Conservation (phyloP, 1,139 yeast species). For the Scheffersomyces cryptocercus region DNA sequence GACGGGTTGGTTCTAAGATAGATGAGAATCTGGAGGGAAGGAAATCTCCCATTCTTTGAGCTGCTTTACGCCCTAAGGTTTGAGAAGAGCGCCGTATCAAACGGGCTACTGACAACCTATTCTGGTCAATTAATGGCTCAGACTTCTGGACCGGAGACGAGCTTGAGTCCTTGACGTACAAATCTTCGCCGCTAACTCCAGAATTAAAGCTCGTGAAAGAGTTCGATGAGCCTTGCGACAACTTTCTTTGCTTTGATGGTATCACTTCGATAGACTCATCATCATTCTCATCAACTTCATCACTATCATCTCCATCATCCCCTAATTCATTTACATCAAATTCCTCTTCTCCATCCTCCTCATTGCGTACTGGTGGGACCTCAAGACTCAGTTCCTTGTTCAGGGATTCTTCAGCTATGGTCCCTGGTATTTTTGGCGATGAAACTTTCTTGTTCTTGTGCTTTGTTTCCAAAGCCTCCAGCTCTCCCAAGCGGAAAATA, state of each 20-base stretch:
- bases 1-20: constrained; percentile 87
- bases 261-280: constrained; percentile 24
- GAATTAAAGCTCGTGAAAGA: constrained; percentile 41
- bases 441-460: constrained; percentile 31
- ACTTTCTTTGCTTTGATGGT: constrained; percentile 34
- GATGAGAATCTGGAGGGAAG: constrained; percentile 84
- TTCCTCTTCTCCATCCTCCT: constrained; percentile 14
- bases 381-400: constrained; percentile 18
- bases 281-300: constrained; percentile 26
- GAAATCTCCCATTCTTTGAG: constrained; percentile 85
- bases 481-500: constrained; percentile 72
- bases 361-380: constrained; percentile 34
- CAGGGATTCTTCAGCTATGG: constrained; percentile 9
- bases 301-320: constrained; percentile 34
- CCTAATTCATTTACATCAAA: constrained; percentile 35
- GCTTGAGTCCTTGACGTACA: constrained; percentile 12
- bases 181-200: constrained; percentile 10
- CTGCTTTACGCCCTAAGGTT: constrained; percentile 70
- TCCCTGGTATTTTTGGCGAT: constrained; percentile 5
- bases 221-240: constrained; percentile 43
- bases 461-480: constrained; percentile 50
- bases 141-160: constrained; percentile 17
- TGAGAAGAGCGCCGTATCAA: constrained; percentile 62
- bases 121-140: constrained; percentile 70
- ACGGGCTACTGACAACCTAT: constrained; percentile 71